Evolutionary conservation across 2,329 filamentous ascomycete species (phyloP).

Genomic region (Xylaria sp.): DNA sequence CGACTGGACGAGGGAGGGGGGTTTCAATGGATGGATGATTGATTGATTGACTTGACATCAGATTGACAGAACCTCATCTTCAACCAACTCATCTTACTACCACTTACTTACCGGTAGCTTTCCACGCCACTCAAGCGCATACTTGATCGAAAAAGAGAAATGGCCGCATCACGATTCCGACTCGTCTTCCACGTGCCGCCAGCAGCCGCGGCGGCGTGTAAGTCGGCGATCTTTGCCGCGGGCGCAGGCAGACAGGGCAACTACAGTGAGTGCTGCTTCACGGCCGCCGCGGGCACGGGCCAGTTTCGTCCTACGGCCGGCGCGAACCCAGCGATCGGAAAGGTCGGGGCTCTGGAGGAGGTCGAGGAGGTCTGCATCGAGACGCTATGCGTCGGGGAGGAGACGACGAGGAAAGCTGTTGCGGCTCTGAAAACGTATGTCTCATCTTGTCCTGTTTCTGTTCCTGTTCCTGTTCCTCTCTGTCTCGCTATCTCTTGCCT

Average conservation of each 20-base stretch:
- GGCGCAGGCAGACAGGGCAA: conserved; percentile 65
- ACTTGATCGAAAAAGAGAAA: background rate
- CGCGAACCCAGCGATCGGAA: conserved; percentile 73
- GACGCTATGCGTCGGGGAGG: conserved; percentile 69
- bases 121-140: background rate
- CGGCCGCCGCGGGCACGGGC: conserved; percentile 62
- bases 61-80: background rate
- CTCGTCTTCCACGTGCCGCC: conserved; percentile 65
- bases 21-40: background rate
- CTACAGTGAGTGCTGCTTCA: conserved; percentile 67
- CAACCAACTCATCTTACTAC: background rate
- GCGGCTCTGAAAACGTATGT: conserved; percentile 72
- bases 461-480: background rate
- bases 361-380: conserved; percentile 72
- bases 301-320: conserved; percentile 72
- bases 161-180: conserved; percentile 46
- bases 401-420: conserved; percentile 67
- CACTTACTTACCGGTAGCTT: background rate
- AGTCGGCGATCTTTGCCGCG: conserved; percentile 66
- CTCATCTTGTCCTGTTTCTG: background rate
- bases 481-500: background rate
- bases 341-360: conserved; percentile 66
- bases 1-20: background rate
- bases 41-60: background rate
- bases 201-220: conserved; percentile 59